These are phyloP conservation scores for Phytophthora ohioensis DNA, from an alignment of 352 stramenopile genomes.

Conservation along the genomic window DNA sequence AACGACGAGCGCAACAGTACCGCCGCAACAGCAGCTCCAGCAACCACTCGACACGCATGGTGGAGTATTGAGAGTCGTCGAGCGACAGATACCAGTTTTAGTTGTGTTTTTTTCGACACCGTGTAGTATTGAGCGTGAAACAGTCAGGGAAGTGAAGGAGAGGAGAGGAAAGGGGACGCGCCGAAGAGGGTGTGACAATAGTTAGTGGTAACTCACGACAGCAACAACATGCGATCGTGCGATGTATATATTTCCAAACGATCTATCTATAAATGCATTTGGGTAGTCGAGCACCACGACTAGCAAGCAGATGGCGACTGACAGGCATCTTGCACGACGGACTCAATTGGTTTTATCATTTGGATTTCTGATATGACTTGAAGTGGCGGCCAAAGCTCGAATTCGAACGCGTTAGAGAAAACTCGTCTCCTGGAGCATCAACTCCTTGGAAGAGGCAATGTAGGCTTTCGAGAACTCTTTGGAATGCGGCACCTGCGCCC, in stretches of 20 bases:
- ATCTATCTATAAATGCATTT: conserved; percentile 16
- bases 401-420: conserved; percentile 28
- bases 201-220: conserved; percentile 37
- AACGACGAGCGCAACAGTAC: conserved; percentile 73
- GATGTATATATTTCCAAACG: conserved; percentile 27
- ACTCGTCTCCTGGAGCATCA: conserved; percentile 69
- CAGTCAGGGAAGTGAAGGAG: neutral
- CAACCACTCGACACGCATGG: conserved; percentile 48
- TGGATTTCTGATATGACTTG: neutral
- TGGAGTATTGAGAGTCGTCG: conserved; percentile 53
- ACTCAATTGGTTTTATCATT: neutral
- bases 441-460: conserved; percentile 71
- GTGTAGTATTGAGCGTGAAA: conserved; percentile 37
- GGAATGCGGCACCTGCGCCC: conserved; percentile 49
- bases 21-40: conserved; percentile 80
- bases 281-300: conserved; percentile 23
- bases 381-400: conserved; percentile 1
- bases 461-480: conserved; percentile 80
- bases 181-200: conserved; percentile 32
- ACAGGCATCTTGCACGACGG: neutral
- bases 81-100: conserved; percentile 16
- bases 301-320: conserved; percentile 4
- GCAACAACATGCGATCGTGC: conserved; percentile 31
- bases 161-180: conserved; percentile 3
- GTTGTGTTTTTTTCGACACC: conserved; percentile 23